Evolutionary conservation across 768 basidiomycete species (phyloP).

Genomic region (Russula abietina): DNA sequence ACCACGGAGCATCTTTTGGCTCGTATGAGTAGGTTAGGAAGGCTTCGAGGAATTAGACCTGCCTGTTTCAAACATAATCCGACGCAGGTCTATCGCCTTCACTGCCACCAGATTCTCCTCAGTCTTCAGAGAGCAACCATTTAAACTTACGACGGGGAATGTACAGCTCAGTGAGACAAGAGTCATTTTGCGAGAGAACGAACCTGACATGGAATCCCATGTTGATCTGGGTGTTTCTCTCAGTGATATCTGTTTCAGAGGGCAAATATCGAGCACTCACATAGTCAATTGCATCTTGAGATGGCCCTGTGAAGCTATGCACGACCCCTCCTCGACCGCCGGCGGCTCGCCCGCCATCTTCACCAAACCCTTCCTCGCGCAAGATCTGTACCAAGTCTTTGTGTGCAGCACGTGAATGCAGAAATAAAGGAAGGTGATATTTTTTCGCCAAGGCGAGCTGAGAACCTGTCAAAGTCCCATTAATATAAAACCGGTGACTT

Average conservation of each 20-base stretch:
- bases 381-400: slow-evolving; percentile 60
- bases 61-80: slow-evolving; percentile 74
- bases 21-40: not conserved
- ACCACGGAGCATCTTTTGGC: slow-evolving; percentile 61
- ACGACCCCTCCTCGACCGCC: slow-evolving; percentile 72
- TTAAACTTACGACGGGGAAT: slow-evolving; percentile 46
- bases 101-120: slow-evolving; percentile 53
- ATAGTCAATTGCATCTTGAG: slow-evolving; percentile 56
- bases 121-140: slow-evolving; percentile 75
- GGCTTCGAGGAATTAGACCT: slow-evolving; percentile 2
- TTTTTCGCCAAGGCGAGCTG: slow-evolving; percentile 65
- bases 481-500: not conserved
- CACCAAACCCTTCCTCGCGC: slow-evolving; percentile 56
- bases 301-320: slow-evolving; percentile 73
- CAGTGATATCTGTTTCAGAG: not conserved
- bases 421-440: slow-evolving; percentile 68
- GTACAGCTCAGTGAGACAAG: not conserved
- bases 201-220: slow-evolving; percentile 70
- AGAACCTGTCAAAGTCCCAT: slow-evolving; percentile 32
- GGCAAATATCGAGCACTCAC: slow-evolving; percentile 36
- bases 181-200: slow-evolving; percentile 4
- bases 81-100: slow-evolving; percentile 50
- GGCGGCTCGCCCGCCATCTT: slow-evolving; percentile 46
- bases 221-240: slow-evolving; percentile 40
- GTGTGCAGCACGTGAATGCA: slow-evolving; percentile 78